phyloP scores from a whole-genome alignment of 805 yeast genomes.

The Nakazawaea ambrosiae region DNA sequence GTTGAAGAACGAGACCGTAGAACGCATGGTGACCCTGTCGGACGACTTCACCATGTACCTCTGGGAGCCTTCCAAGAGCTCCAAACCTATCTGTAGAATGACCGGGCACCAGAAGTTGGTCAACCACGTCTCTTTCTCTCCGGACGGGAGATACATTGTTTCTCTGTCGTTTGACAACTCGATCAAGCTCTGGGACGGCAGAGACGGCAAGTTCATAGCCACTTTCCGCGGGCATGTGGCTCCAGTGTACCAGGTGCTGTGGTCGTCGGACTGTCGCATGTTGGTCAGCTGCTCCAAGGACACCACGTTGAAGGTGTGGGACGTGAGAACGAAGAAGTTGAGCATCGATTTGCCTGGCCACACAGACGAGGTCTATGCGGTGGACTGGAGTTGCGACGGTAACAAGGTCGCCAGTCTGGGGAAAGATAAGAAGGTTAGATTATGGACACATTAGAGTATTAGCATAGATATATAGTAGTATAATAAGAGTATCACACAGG shows the following conservation, averaged over 20 bases:
- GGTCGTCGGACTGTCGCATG: conserved; percentile 93
- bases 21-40: conserved; percentile 87
- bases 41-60: conserved; percentile 97
- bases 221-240: conserved; percentile 97
- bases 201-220: conserved; percentile 81
- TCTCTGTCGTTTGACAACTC: conserved; percentile 95
- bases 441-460: conserved; percentile 76
- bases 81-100: conserved; percentile 87
- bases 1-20: conserved; percentile 48
- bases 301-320: conserved; percentile 96
- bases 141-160: conserved; percentile 87
- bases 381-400: conserved; percentile 98
- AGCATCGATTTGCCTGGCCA: conserved; percentile 94
- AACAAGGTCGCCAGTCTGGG: conserved; percentile 95
- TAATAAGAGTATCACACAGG: neutral
- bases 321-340: conserved; percentile 76
- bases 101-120: conserved; percentile 97
- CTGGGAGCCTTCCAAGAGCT: conserved; percentile 83
- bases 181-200: conserved; percentile 93
- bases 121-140: conserved; percentile 92
- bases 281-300: conserved; percentile 93
- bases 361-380: conserved; percentile 90
- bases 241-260: conserved; percentile 93
- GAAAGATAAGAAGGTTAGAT: conserved; percentile 86
- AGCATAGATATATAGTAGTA: no score